Percentiles rank a stretch among this genome's conserved stretches.
Evolutionary conservation across 768 basidiomycete genomes (phyloP).

Genomic region (Ramaria rubella): DNA sequence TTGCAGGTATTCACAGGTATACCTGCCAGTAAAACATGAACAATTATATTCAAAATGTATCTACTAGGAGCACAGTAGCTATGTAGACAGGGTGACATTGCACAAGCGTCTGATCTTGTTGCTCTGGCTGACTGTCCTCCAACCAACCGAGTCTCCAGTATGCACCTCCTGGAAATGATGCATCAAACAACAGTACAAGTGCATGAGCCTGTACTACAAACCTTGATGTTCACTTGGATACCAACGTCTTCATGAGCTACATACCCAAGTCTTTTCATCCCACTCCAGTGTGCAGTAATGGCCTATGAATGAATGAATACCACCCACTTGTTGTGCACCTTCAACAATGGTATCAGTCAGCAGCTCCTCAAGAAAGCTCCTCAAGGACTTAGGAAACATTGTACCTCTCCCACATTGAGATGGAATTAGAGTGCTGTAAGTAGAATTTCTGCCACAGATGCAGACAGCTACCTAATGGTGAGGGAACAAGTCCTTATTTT

Average conservation of each 20-base stretch:
- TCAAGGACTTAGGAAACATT: no score
- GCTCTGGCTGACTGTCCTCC: conserved; percentile 88
- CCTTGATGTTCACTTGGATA: conserved; percentile 86
- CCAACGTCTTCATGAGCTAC: conserved; percentile 69
- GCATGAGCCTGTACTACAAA: conserved; percentile 32
- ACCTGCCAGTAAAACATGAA: no score
- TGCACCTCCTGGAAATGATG: conserved; percentile 66
- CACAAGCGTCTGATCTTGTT: conserved; percentile 97
- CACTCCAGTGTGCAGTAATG: conserved; percentile 92
- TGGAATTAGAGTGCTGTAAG: conserved; percentile 92
- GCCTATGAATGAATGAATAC: conserved; percentile 40
- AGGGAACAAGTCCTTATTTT: no score
- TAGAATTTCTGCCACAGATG: no score
- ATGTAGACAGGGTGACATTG: no score
- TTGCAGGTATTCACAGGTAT: no score
- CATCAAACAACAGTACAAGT: background rate
- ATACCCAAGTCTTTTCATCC: conserved; percentile 66
- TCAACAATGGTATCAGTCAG: conserved; percentile 94
- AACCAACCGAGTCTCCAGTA: conserved; percentile 72
- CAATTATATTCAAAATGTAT: no score
- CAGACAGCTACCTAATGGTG: no score
- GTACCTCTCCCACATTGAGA: conserved; percentile 86
- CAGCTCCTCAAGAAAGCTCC: conserved; percentile 94
- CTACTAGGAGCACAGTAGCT: no score
- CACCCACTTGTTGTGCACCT: conserved; percentile 45